Evolutionary conservation across 139 green algal species (phyloP).

Genomic region (Chlamydomonas sp.): DNA sequence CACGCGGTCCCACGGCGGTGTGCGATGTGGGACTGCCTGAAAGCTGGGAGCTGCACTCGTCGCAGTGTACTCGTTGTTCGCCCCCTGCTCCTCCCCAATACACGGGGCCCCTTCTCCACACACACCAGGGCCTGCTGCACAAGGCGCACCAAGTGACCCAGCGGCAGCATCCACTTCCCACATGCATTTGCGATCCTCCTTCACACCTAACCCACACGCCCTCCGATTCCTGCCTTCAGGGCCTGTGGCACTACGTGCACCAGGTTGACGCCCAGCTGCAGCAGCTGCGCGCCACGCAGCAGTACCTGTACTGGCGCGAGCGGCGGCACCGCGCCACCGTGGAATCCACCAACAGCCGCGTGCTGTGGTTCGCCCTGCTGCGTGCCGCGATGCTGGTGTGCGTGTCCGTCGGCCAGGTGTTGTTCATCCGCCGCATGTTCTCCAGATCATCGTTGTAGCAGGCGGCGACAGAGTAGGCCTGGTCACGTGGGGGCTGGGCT

Average conservation of each 20-base stretch:
- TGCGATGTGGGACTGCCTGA: too few species aligned
- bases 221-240: neutral
- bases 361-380: slow-evolving; percentile 56
- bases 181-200: neutral
- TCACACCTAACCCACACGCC: neutral
- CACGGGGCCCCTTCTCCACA: too few species aligned
- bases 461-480: too few species aligned
- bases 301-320: slow-evolving; percentile 73
- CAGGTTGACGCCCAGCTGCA: slow-evolving; percentile 64
- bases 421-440: slow-evolving; percentile 54
- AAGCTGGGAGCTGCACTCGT: too few species aligned
- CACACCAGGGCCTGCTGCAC: too few species aligned
- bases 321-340: slow-evolving; percentile 62
- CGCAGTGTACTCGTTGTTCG: too few species aligned
- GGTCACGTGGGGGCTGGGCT: too few species aligned
- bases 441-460: neutral
- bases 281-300: slow-evolving; percentile 48
- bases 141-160: too few species aligned
- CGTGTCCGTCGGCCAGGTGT: slow-evolving; percentile 44
- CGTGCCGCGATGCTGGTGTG: slow-evolving; percentile 40
- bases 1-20: too few species aligned
- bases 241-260: slow-evolving; percentile 43
- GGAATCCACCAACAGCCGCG: slow-evolving; percentile 58
- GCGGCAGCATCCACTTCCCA: too few species aligned
- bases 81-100: too few species aligned